These are phyloP conservation scores for Thuja plicata DNA, from an alignment of 83 land plant genomes.

Conservation along the genomic window DNA sequence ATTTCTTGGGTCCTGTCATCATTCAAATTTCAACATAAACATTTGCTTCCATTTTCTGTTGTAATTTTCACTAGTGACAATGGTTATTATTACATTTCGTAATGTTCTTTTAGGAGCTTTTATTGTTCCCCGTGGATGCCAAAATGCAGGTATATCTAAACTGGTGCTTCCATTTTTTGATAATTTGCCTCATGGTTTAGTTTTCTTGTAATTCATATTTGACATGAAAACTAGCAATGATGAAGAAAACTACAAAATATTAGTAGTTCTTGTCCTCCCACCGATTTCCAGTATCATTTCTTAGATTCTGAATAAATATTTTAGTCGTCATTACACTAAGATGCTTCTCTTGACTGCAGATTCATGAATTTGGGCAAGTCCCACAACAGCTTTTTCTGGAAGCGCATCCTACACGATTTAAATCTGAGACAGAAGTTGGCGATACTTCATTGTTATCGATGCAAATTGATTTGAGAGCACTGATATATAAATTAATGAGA, in stretches of 20 bases:
- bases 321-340: neutral
- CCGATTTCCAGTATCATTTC: neutral
- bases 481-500: neutral
- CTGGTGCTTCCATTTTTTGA: neutral
- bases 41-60: neutral
- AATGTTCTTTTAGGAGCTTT: neutral
- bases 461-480: slow-evolving; percentile 13
- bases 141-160: neutral
- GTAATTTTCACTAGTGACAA: neutral
- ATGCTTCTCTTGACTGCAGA: slow-evolving; percentile 21
- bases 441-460: neutral
- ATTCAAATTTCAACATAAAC: neutral
- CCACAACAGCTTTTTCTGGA: slow-evolving; percentile 45
- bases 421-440: neutral
- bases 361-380: slow-evolving; percentile 58
- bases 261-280: neutral
- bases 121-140: neutral
- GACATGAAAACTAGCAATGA: neutral
- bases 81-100: neutral
- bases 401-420: slow-evolving; percentile 31
- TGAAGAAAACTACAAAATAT: neutral
- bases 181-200: neutral
- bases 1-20: neutral
- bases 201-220: neutral
- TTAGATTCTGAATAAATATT: neutral